A percentile compares a stretch with the other conserved stretches of the same genome.
Conservation (phyloP, 176 grass and related monocot species). For the Puccinellia tenuiflora region DNA sequence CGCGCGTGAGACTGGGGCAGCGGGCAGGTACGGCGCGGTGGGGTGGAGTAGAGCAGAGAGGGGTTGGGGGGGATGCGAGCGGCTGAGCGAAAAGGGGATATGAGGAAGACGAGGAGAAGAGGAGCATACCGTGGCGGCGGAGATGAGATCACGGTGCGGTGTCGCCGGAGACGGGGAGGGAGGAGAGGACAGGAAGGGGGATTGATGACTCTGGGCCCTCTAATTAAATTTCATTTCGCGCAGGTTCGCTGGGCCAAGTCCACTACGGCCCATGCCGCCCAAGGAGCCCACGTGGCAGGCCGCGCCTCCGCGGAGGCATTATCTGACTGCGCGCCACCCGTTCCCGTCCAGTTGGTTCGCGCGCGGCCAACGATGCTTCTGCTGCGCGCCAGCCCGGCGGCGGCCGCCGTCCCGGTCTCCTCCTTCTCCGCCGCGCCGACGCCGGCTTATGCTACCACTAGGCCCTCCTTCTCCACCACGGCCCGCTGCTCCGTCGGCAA, state of each 20-base stretch:
- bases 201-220: neutral
- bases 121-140: neutral
- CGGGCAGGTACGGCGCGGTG: neutral
- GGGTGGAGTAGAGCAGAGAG: neutral
- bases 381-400: neutral
- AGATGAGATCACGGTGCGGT: neutral
- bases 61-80: neutral
- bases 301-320: neutral
- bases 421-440: neutral
- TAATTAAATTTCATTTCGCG: neutral
- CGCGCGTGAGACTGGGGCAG: neutral
- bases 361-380: constrained; percentile 14
- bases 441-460: neutral
- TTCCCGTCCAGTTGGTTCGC: neutral
- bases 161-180: neutral
- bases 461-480: neutral
- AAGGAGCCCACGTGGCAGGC: neutral
- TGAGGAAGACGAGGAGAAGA: neutral
- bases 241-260: neutral
- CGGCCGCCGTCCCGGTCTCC: neutral
- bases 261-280: neutral
- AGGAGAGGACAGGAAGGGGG: neutral
- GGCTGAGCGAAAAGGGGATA: neutral
- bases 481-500: constrained; percentile 3
- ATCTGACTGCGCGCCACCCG: constrained; percentile 11